phyloP scores from a whole-genome alignment of 768 basidiomycete species.

The Crucibulum laeve region DNA sequence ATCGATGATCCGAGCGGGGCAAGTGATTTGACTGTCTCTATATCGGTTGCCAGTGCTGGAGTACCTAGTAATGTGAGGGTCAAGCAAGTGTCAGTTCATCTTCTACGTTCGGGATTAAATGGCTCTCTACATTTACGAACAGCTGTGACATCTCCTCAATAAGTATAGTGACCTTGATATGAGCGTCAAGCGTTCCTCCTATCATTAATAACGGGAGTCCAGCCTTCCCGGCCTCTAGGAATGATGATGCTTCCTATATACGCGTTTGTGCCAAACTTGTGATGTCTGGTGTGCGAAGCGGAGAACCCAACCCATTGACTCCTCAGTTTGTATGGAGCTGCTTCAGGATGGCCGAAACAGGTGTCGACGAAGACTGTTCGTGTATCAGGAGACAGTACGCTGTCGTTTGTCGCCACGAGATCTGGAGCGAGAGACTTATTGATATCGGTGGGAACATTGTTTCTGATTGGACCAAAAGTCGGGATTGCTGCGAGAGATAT shows the following conservation, averaged over 20 bases:
- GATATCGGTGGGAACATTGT: background rate
- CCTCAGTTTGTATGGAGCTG: background rate
- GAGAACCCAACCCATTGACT: background rate
- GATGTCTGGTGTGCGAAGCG: background rate
- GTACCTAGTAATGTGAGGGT: slow-evolving; percentile 47
- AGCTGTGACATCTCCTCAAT: background rate
- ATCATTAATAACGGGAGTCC: background rate
- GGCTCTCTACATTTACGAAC: background rate
- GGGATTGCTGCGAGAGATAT: background rate
- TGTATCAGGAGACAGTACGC: background rate
- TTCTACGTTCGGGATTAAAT: background rate
- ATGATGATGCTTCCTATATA: background rate
- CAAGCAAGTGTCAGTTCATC: slow-evolving; percentile 34
- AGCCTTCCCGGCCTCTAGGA: background rate
- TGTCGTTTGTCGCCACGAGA: background rate
- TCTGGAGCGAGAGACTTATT: background rate
- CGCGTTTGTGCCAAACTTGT: background rate
- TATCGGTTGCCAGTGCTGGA: slow-evolving; percentile 36
- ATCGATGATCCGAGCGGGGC: slow-evolving; percentile 56
- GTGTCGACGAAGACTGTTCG: background rate
- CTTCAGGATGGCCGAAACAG: background rate
- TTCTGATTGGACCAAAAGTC: background rate
- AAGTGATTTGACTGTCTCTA: slow-evolving; percentile 46
- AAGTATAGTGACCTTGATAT: background rate
- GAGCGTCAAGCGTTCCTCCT: background rate